phyloP scores from a whole-genome alignment of 805 yeast genomes.

The Kodamaea hsintzibuensis region DNA sequence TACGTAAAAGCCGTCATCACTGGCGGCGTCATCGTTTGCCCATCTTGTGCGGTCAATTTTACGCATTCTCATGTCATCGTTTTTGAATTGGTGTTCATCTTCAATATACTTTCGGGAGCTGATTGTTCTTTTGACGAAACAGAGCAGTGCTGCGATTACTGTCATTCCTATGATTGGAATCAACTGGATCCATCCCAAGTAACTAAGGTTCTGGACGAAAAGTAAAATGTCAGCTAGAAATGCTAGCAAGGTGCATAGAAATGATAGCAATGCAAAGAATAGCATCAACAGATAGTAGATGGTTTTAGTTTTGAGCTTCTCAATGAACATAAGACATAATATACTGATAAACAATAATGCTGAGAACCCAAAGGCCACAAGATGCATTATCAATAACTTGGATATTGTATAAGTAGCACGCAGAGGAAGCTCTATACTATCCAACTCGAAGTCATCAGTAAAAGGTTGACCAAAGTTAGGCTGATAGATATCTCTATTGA shows the following conservation, averaged over 20 bases:
- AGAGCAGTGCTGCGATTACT: constrained; percentile 60
- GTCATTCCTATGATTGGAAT: constrained; percentile 68
- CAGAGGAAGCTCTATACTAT: constrained; percentile 41
- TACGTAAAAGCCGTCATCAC: constrained; percentile 46
- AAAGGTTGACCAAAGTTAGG: background rate
- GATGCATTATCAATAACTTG: constrained; percentile 43
- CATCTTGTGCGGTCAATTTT: constrained; percentile 13
- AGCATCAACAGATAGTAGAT: constrained; percentile 52
- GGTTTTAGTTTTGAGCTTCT: constrained; percentile 5
- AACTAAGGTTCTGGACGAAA: constrained; percentile 72
- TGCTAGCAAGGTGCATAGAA: constrained; percentile 67
- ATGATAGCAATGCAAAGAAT: constrained; percentile 64
- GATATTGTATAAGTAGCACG: constrained; percentile 40
- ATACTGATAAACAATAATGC: constrained; percentile 20
- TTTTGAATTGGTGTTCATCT: constrained; percentile 27
- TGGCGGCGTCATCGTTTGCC: constrained; percentile 22
- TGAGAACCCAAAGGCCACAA: constrained; percentile 37
- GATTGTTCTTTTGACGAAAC: constrained; percentile 70
- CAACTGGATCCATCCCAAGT: constrained; percentile 85
- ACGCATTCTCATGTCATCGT: constrained; percentile 36
- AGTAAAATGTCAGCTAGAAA: constrained; percentile 80
- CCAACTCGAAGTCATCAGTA: constrained; percentile 10
- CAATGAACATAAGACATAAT: background rate
- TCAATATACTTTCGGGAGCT: constrained; percentile 48
- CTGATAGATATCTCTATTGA: constrained; percentile 16